Evolutionary conservation across 2,329 filamentous ascomycete species (phyloP), one percentile per base, ranked within the genome.

Genomic region (Claviceps spartinae): DNA sequence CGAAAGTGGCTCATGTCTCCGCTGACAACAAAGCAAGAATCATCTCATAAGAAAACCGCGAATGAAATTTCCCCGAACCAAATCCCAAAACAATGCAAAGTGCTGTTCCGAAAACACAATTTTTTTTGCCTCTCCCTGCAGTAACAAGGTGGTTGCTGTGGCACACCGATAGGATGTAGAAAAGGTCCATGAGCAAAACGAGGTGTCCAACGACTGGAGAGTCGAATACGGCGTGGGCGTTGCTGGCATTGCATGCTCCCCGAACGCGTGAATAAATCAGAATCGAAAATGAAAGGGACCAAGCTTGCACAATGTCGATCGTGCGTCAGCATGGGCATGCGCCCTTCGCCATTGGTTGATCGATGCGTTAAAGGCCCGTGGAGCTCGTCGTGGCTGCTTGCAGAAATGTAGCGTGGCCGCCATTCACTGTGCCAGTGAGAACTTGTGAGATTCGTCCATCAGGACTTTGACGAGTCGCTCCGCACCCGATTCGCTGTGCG

Each of bases 11-110:
- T 56, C 41, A 63, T 66, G 63, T 65, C 60, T 61, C 63, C 65
- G 64, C 65, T 67, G 57, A 64, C 60, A 57, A 59, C 58, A 64
- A 69, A 70, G 67, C 67, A 68, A 63, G 56, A 67, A 58, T 59
- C 59, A 59, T 60, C 52, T 67, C 64, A 54, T 68, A 20, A 48
- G 42, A 41, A 36, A 40, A 30, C 5, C 16, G 14, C n/a, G 30
- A 45, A 53, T 47, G 44, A 42, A 41, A 24, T 20, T n/a, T 22
- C 38, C 16, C 42, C 18, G 24, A 38, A 8, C 48, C 52, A 37
- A 58, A 54, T 34, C 30, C 30, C 9, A 50, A 41, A 58, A 53
- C 54, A 58, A 57, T 52, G 52, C 46, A 59, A 64, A 62, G 55
- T 63, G 62, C 62, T 59, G 48, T 56, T 58, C 59, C 55, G 14